These are phyloP conservation scores for Aureobasidium sp. DNA, from an alignment of 2,329 filamentous ascomycete species.

Conservation along the genomic window DNA sequence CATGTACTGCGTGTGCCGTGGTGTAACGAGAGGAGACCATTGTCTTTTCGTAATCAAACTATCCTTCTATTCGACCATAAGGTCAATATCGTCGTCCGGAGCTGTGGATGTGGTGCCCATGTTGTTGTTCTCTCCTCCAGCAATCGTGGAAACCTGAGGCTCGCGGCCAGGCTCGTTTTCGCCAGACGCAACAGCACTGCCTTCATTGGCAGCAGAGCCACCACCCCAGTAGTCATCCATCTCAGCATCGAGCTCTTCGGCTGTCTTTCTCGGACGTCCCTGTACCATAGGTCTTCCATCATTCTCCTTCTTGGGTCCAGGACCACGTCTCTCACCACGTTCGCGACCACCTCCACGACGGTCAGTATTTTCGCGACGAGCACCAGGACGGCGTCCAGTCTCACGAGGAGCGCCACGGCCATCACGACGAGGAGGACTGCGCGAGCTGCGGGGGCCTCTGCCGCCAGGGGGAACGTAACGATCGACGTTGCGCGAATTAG, in stretches of 20 bases:
- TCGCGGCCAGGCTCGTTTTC: constrained; percentile 6
- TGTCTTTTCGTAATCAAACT: neutral
- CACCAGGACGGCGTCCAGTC: constrained; percentile 41
- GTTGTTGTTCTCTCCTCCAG: constrained; percentile 10
- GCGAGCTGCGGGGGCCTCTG: constrained; percentile 40
- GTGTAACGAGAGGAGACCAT: neutral
- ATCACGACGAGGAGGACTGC: constrained; percentile 47
- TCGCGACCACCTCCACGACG: constrained; percentile 23
- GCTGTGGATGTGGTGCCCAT: constrained; percentile 12
- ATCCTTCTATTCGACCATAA: constrained; percentile 19
- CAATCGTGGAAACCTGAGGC: constrained; percentile 14
- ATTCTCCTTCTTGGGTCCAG: constrained; percentile 38
- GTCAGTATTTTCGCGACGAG: constrained; percentile 33
- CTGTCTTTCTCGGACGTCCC: constrained; percentile 68
- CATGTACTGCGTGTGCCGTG: neutral
- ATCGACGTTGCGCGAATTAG: constrained; percentile 65
- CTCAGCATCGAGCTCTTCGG: constrained; percentile 88
- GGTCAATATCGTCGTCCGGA: constrained; percentile 20
- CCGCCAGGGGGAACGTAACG: constrained; percentile 63
- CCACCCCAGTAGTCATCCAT: constrained; percentile 76
- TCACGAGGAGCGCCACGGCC: constrained; percentile 37
- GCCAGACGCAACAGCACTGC: constrained; percentile 4
- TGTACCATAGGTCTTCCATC: constrained; percentile 38
- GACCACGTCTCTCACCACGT: constrained; percentile 36
- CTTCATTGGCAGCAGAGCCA: constrained; percentile 4